Percentiles rank a stretch among this genome's conserved stretches.
phyloP scores from a whole-genome alignment of 805 yeast genomes.

The Vanderwaltozyma tropicalis region DNA sequence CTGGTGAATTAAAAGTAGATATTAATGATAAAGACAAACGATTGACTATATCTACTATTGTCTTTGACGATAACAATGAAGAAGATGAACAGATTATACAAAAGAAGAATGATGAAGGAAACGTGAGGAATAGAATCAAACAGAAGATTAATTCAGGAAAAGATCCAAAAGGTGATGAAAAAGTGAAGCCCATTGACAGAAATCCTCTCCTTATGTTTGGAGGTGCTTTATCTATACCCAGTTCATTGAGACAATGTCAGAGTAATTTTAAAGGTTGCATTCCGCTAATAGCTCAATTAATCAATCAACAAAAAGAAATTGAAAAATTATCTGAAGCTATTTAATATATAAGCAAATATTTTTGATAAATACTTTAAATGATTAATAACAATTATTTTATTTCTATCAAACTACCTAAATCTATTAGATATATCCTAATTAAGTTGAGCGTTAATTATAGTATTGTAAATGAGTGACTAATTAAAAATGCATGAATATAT shows the following conservation, averaged over 20 bases:
- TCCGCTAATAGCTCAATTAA: constrained; percentile 14
- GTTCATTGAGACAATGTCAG: constrained; percentile 20
- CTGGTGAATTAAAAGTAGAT: constrained; percentile 13
- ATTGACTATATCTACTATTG: neutral
- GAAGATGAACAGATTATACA: constrained; percentile 3
- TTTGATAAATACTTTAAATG: too few relatives aligned
- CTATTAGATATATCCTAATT: too few relatives aligned
- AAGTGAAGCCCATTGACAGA: constrained; percentile 1
- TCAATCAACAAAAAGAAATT: constrained; percentile 14
- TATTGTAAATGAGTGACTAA: neutral
- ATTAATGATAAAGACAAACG: neutral
- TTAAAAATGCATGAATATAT: neutral
- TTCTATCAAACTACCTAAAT: too few relatives aligned
- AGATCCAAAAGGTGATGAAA: constrained; percentile 1
- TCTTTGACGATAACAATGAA: neutral
- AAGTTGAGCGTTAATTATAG: too few relatives aligned
- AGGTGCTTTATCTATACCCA: constrained; percentile 20
- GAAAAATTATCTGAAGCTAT: neutral
- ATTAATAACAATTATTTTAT: too few relatives aligned
- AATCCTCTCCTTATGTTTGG: constrained; percentile 28
- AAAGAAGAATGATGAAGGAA: constrained; percentile 2
- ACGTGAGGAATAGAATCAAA: constrained; percentile 1
- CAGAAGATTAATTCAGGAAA: neutral
- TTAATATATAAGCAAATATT: too few relatives aligned
- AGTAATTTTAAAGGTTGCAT: constrained; percentile 17